phyloP scores from a whole-genome alignment of 2,329 filamentous ascomycete species.

The Nectriaceae sp. region DNA sequence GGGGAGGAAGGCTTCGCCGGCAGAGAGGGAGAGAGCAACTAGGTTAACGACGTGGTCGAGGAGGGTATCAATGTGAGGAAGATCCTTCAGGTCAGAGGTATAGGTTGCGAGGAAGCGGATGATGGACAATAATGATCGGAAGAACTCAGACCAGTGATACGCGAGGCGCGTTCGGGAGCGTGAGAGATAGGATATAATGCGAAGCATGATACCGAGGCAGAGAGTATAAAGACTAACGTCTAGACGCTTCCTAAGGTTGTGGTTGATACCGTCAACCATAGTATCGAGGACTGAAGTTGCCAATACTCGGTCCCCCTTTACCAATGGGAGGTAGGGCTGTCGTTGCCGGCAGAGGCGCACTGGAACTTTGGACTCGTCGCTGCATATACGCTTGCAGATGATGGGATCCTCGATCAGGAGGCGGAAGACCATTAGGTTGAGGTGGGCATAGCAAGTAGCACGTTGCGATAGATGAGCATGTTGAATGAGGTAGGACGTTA shows the following conservation, averaged over 20 bases:
- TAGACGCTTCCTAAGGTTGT: slow-evolving; percentile 84
- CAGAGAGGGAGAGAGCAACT: slow-evolving; percentile 79
- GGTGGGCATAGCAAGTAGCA: slow-evolving; percentile 78
- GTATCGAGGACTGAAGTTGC: slow-evolving; percentile 80
- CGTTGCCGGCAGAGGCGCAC: slow-evolving; percentile 89
- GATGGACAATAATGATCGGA: slow-evolving; percentile 83
- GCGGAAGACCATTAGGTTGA: slow-evolving; percentile 82
- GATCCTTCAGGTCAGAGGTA: slow-evolving; percentile 69
- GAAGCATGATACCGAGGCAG: slow-evolving; percentile 77
- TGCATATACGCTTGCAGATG: slow-evolving; percentile 82
- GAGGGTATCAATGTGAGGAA: slow-evolving; percentile 71
- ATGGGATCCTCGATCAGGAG: slow-evolving; percentile 83
- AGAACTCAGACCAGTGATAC: slow-evolving; percentile 96
- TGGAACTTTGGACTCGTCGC: slow-evolving; percentile 69
- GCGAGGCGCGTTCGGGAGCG: slow-evolving; percentile 76
- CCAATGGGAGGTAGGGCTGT: slow-evolving; percentile 78
- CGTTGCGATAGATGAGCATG: slow-evolving; percentile 85
- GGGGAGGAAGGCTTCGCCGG: slow-evolving; percentile 88
- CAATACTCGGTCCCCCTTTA: slow-evolving; percentile 71
- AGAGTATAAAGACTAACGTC: slow-evolving; percentile 85
- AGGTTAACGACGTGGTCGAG: slow-evolving; percentile 80
- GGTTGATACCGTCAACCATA: slow-evolving; percentile 87
- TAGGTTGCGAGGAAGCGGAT: slow-evolving; percentile 91
- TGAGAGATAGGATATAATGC: slow-evolving; percentile 81
- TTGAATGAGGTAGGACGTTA: slow-evolving; percentile 90